Conservation (phyloP, 2,329 filamentous ascomycete genomes). For the Cytospora mali region DNA sequence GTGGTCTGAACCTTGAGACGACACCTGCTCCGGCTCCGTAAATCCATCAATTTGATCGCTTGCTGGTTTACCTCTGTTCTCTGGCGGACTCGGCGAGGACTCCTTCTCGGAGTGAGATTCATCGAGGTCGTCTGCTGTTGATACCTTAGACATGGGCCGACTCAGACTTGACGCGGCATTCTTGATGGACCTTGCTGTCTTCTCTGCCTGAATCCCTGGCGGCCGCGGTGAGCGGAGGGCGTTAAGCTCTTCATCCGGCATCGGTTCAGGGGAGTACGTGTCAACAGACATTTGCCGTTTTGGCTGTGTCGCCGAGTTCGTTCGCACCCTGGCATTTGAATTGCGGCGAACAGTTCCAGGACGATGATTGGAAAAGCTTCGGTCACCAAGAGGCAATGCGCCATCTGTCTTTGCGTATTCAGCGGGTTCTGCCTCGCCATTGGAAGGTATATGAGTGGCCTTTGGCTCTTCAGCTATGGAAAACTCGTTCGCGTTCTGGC, state of each 20-base stretch:
- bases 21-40: not conserved
- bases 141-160: slow-evolving; percentile 40
- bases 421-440: slow-evolving; percentile 1
- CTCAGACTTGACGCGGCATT: slow-evolving; percentile 31
- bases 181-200: slow-evolving; percentile 33
- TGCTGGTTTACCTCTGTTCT: slow-evolving; percentile 29
- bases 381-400: slow-evolving; percentile 8
- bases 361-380: slow-evolving; percentile 22
- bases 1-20: slow-evolving; percentile 24
- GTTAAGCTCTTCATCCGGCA: slow-evolving; percentile 36
- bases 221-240: slow-evolving; percentile 37
- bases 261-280: slow-evolving; percentile 34
- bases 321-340: slow-evolving; percentile 40
- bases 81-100: slow-evolving; percentile 11
- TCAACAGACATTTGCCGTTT: slow-evolving; percentile 41
- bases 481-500: slow-evolving; percentile 9
- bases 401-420: slow-evolving; percentile 17
- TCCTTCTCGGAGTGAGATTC: slow-evolving; percentile 21
- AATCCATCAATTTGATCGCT: slow-evolving; percentile 9
- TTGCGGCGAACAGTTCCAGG: slow-evolving; percentile 35
- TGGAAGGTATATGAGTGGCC: not conserved
- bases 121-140: slow-evolving; percentile 39
- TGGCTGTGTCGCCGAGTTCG: slow-evolving; percentile 34
- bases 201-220: slow-evolving; percentile 31
- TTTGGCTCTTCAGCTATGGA: slow-evolving; percentile 24